Evolutionary conservation across 1,284 basidiomycete species (phyloP), one percentile per base, ranked within the genome.

Genomic region (Schizophyllum amplum): DNA sequence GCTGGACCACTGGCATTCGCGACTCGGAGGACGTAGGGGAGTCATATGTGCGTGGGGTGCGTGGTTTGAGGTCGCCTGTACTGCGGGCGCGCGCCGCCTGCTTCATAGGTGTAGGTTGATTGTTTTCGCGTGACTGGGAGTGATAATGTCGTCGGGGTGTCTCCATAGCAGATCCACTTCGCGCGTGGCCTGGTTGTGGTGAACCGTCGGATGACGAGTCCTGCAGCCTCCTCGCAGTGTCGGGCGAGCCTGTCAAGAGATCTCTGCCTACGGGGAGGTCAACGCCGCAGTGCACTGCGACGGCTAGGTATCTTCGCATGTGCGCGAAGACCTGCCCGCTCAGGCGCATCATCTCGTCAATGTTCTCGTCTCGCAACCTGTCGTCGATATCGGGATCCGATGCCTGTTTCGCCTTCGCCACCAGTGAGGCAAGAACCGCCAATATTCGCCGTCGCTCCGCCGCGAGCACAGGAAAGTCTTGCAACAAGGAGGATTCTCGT

Each of bases 371-470:
- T 48, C 78, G 77, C 51, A 71, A 69, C 21, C 76, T 75, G 24
- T 80, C 80, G 51, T 80, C 75, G 4, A 74, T 65, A 9, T 64
- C 69, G 5, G 77, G 82, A 54, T 82, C 79, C 1, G 90, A 90
- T 0, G 90, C 88, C 60, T 80, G 83, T 65, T 90, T 87, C 6
- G 94, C 86, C 66, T 94, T 88, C 0, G 86, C 81, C 5, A 98
- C 95, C 47, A 99, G 80, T 17, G 83, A 80, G 5, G 91, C 91
- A 26, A 99, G 79, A 58, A 90, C 84, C 0, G 87, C 83, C 25
- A 98, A 75, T 55, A 99, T 87, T 49, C 83, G 80, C 66, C 92
- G 91, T 53, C 95, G 83, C 67, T 93, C 88, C 57, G 84, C 80
- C 2, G 83, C 84, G 23, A 98, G 78, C 1, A 77, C 63, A 0